Conservation (phyloP, 202 grass and related monocot genomes). For the Eragrostis tef region DNA sequence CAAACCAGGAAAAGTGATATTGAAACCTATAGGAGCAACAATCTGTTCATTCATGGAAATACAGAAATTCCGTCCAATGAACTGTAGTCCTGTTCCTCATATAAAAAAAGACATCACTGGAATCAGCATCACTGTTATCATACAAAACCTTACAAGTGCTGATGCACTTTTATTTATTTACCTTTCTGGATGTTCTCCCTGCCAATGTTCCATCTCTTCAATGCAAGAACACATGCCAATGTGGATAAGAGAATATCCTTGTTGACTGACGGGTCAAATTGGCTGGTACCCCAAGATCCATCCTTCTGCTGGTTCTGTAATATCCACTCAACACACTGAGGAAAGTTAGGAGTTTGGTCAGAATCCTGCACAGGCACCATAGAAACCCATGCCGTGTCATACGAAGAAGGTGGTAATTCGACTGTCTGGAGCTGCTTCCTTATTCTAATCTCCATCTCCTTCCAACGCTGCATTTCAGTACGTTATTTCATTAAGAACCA, state of each 20-base stretch:
- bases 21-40: conserved; percentile 70
- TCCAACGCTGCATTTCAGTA: conserved; percentile 24
- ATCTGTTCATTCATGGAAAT: conserved; percentile 54
- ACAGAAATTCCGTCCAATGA: conserved; percentile 65
- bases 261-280: conserved; percentile 26
- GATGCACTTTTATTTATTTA: conserved; percentile 32
- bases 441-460: conserved; percentile 55
- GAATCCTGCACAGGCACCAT: conserved; percentile 70
- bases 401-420: conserved; percentile 52
- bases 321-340: conserved; percentile 81
- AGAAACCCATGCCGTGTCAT: conserved; percentile 88
- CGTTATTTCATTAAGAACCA: conserved; percentile 5
- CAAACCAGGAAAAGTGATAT: conserved; percentile 67
- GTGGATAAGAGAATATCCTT: conserved; percentile 70
- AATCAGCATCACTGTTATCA: neutral
- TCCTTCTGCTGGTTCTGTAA: conserved; percentile 64
- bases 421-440: conserved; percentile 52
- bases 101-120: neutral
- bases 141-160: conserved; percentile 12
- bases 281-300: conserved; percentile 68
- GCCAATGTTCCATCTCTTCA: conserved; percentile 71
- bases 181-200: conserved; percentile 63
- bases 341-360: conserved; percentile 54
- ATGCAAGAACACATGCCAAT: conserved; percentile 78
- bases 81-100: conserved; percentile 57